Percentiles rank a stretch among this genome's conserved stretches.
phyloP scores from a whole-genome alignment of 1,284 basidiomycete genomes.

The Fomitopsis palustris region DNA sequence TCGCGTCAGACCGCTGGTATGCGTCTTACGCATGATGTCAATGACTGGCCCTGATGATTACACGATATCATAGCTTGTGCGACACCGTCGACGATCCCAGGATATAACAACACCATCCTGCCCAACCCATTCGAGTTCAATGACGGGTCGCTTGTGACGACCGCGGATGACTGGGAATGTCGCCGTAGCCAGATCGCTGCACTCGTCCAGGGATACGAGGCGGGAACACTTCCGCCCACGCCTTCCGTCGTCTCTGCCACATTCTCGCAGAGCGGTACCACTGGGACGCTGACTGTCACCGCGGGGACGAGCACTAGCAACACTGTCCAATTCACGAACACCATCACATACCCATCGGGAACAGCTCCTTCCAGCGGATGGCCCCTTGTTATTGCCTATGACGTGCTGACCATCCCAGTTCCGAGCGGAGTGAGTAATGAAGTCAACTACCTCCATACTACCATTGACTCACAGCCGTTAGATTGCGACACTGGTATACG shows the following conservation, averaged over 20 bases:
- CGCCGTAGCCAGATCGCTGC: slow-evolving; percentile 43
- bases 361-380: slow-evolving; percentile 37
- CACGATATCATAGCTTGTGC: slow-evolving; percentile 11
- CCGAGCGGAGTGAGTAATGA: slow-evolving; percentile 34
- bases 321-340: slow-evolving; percentile 41
- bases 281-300: slow-evolving; percentile 39
- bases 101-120: slow-evolving; percentile 35
- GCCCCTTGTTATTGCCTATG: slow-evolving; percentile 50
- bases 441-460: no score
- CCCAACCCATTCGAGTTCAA: slow-evolving; percentile 50
- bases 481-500: slow-evolving; percentile 45
- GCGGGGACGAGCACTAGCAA: slow-evolving; percentile 35
- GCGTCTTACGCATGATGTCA: neutral
- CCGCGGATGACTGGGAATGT: slow-evolving; percentile 45
- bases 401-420: slow-evolving; percentile 45
- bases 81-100: slow-evolving; percentile 21
- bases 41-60: neutral
- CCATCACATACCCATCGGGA: slow-evolving; percentile 40
- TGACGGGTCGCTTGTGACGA: slow-evolving; percentile 36
- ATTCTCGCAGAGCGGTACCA: slow-evolving; percentile 32
- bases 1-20: neutral
- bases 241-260: slow-evolving; percentile 38
- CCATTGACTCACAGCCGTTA: neutral
- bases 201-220: slow-evolving; percentile 46
- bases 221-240: slow-evolving; percentile 40